These are phyloP conservation scores for Vitis hybrid DNA, from an alignment of 177 flowering plant species.

Conservation along the genomic window DNA sequence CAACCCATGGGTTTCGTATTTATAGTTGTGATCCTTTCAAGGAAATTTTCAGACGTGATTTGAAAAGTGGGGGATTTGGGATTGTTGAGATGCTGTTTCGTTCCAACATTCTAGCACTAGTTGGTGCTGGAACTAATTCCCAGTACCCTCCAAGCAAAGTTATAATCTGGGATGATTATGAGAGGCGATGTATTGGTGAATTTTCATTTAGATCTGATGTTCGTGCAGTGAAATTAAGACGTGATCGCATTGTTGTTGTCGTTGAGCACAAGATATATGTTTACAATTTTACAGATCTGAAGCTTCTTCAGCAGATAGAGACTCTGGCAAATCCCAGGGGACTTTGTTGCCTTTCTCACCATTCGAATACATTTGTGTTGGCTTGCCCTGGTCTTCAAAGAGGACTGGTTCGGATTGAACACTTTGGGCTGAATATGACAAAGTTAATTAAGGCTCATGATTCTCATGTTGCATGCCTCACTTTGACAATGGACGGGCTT, in stretches of 20 bases:
- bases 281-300: constrained; percentile 80
- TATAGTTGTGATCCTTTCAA: constrained; percentile 91
- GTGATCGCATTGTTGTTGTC: constrained; percentile 80
- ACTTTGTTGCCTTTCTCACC: constrained; percentile 93
- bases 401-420: constrained; percentile 87
- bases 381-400: constrained; percentile 85
- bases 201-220: constrained; percentile 92
- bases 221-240: constrained; percentile 79
- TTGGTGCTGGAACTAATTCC: constrained; percentile 69
- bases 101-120: constrained; percentile 88
- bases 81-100: constrained; percentile 94
- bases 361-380: constrained; percentile 71
- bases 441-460: constrained; percentile 84
- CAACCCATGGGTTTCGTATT: constrained; percentile 80
- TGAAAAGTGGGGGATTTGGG: constrained; percentile 79
- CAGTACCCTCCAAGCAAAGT: constrained; percentile 89
- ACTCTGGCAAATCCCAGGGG: constrained; percentile 91
- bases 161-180: constrained; percentile 97
- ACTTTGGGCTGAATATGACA: constrained; percentile 80
- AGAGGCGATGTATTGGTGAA: constrained; percentile 88
- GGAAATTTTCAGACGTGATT: constrained; percentile 86
- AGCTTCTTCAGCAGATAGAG: constrained; percentile 90
- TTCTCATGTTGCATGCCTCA: constrained; percentile 72
- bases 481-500: constrained; percentile 90
- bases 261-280: constrained; percentile 96